phyloP scores from a whole-genome alignment of 495 filamentous ascomycete species.

The Aspergillus carlsbadensis region DNA sequence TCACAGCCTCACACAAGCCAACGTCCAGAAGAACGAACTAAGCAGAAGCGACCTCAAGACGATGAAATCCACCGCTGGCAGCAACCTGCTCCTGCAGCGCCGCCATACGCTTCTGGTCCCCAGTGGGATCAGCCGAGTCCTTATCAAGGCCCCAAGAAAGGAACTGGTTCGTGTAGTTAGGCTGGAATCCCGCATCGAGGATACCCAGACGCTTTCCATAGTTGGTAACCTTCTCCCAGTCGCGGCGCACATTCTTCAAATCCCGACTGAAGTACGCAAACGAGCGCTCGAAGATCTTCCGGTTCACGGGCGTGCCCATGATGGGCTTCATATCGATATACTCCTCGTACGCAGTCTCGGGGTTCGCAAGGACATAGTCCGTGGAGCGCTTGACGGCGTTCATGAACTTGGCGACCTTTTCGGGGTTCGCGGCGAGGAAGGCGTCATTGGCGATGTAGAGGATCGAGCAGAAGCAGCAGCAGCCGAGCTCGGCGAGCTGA shows the following conservation, averaged over 20 bases:
- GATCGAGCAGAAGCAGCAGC: conserved; percentile 75
- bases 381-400: conserved; percentile 64
- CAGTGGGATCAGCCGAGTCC: conserved; percentile 59
- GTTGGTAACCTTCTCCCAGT: conserved; percentile 68
- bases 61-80: conserved; percentile 43
- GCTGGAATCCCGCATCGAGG: conserved; percentile 52
- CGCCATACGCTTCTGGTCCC: conserved; percentile 67
- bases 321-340: conserved; percentile 67
- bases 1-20: too few species aligned
- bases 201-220: conserved; percentile 67
- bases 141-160: conserved; percentile 59
- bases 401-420: conserved; percentile 59
- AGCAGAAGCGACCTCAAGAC: conserved; percentile 36
- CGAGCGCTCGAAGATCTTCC: conserved; percentile 71
- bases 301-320: conserved; percentile 63
- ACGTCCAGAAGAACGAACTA: conserved; percentile 14
- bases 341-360: conserved; percentile 56
- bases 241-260: conserved; percentile 66
- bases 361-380: conserved; percentile 62
- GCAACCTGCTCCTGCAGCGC: conserved; percentile 59
- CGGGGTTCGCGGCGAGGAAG: conserved; percentile 60
- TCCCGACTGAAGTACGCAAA: conserved; percentile 71
- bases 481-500: conserved; percentile 68
- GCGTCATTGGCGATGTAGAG: conserved; percentile 69
- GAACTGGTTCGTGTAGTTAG: conserved; percentile 69